phyloP scores from a whole-genome alignment of 805 yeast species.

The Myxozyma melibiosi region DNA sequence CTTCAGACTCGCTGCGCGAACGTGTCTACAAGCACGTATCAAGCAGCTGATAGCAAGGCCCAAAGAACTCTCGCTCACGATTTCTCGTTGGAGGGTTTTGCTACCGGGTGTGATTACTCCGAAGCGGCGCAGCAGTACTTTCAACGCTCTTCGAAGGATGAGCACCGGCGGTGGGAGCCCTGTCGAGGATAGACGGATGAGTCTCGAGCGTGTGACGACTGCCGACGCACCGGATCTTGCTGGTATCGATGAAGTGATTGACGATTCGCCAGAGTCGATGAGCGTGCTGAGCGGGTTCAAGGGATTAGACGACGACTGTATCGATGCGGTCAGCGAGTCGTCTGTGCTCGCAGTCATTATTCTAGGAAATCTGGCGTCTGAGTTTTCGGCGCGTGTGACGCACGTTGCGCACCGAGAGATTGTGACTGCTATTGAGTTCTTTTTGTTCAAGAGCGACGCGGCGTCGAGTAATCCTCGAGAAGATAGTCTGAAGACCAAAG shows the following conservation, averaged over 20 bases:
- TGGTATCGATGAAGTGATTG: slow-evolving; percentile 20
- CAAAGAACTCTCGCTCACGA: slow-evolving; percentile 26
- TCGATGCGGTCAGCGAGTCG: slow-evolving; percentile 17
- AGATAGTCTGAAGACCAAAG: slow-evolving; percentile 9
- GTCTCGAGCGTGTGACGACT: slow-evolving; percentile 12
- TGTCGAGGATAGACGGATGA: slow-evolving; percentile 6
- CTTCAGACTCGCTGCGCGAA: slow-evolving; percentile 19
- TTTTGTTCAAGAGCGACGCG: slow-evolving; percentile 6
- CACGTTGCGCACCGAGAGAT: slow-evolving; percentile 24
- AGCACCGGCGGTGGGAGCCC: slow-evolving; percentile 3
- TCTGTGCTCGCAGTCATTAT: slow-evolving; percentile 21
- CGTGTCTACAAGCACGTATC: slow-evolving; percentile 20
- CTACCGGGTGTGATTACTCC: slow-evolving; percentile 26
- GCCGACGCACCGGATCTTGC: slow-evolving; percentile 7
- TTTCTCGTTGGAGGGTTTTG: slow-evolving; percentile 31
- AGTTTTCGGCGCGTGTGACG: slow-evolving; percentile 13
- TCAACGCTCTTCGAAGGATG: neutral
- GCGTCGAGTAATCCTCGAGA: neutral
- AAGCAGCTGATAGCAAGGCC: slow-evolving; percentile 21
- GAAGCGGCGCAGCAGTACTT: slow-evolving; percentile 5
- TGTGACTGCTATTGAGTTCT: slow-evolving; percentile 18
- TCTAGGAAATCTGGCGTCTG: slow-evolving; percentile 25
- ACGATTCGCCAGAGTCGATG: slow-evolving; percentile 8
- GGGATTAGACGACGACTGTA: slow-evolving; percentile 13
- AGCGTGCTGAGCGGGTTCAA: neutral